Conservation (phyloP, 495 filamentous ascomycete species). For the Aspergillus conjunctus region DNA sequence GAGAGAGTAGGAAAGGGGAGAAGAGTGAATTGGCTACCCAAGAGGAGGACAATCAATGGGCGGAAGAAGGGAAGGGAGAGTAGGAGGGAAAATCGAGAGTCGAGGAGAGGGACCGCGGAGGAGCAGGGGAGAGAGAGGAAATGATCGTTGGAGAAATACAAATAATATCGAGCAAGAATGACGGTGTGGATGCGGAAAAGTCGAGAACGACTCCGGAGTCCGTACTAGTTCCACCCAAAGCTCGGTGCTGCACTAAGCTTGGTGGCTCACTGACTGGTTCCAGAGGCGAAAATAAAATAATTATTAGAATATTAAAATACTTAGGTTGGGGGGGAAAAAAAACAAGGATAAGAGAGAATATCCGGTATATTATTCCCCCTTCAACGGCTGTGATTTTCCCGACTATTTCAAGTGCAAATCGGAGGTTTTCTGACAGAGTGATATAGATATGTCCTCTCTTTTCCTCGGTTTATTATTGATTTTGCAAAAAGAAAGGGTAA, state of each 20-base stretch:
- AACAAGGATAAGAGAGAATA: conserved; percentile 1
- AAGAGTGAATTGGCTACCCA: conserved; percentile 15
- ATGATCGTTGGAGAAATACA: conserved; percentile 26
- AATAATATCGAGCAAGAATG: conserved; percentile 30
- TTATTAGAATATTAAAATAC: conserved; percentile 10
- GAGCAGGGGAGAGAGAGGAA: conserved; percentile 20
- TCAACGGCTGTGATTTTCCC: conserved; percentile 13
- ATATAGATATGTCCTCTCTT: conserved; percentile 2
- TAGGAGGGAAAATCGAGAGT: conserved; percentile 19
- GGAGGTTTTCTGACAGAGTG: conserved; percentile 12
- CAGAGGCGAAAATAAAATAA: conserved; percentile 18
- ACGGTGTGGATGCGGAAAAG: conserved; percentile 37
- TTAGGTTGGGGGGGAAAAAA: background rate
- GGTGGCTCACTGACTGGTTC: conserved; percentile 12
- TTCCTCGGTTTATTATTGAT: background rate
- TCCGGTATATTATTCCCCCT: conserved; percentile 3
- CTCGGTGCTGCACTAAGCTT: conserved; percentile 21
- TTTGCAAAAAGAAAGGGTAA: background rate
- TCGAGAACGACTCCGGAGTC: conserved; percentile 25
- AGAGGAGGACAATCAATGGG: conserved; percentile 17
- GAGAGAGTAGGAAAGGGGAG: conserved; percentile 20
- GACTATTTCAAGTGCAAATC: conserved; percentile 18
- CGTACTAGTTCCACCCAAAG: conserved; percentile 26
- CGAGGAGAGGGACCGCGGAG: conserved; percentile 17
- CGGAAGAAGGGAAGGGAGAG: conserved; percentile 18